Evolutionary conservation across 176 grass and related monocot species (phyloP).

Genomic region (Bothriochloa decipiens): DNA sequence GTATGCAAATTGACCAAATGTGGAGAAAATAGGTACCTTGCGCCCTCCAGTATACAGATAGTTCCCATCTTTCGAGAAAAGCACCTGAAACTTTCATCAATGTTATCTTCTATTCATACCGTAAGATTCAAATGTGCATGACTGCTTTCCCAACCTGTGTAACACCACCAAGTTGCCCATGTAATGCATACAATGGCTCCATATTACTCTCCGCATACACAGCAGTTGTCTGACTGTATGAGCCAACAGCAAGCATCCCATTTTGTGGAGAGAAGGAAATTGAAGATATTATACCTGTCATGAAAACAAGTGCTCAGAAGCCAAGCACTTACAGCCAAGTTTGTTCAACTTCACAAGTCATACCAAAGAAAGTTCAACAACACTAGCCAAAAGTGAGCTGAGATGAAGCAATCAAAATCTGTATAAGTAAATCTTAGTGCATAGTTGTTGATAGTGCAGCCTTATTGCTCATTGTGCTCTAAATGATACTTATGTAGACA

Average conservation of each 20-base stretch:
- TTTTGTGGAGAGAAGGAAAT: conserved; percentile 79
- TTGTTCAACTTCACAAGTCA: conserved; percentile 24
- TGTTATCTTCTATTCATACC: conserved; percentile 22
- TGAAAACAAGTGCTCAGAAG: conserved; percentile 27
- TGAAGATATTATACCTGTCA: conserved; percentile 82
- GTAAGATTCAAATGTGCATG: not conserved
- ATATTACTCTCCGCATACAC: conserved; percentile 84
- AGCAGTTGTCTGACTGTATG: conserved; percentile 86
- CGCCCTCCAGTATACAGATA: conserved; percentile 93
- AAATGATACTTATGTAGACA: not conserved
- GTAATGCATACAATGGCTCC: conserved; percentile 87
- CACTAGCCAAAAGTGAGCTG: conserved; percentile 31
- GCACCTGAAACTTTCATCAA: conserved; percentile 58
- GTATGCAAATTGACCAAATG: conserved; percentile 20
- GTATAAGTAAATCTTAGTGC: not conserved
- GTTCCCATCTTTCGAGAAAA: conserved; percentile 96
- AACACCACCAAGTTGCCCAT: conserved; percentile 87
- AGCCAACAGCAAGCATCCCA: conserved; percentile 95
- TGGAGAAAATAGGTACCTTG: conserved; percentile 62
- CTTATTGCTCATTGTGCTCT: not conserved
- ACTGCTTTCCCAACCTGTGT: conserved; percentile 69
- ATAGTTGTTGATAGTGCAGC: not conserved
- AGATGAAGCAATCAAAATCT: conserved; percentile 24
- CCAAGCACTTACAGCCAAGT: not conserved
- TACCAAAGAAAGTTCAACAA: conserved; percentile 16